Evolutionary conservation across 2,329 filamentous ascomycete genomes (phyloP).

Genomic region (Bipolaris sorokiniana): DNA sequence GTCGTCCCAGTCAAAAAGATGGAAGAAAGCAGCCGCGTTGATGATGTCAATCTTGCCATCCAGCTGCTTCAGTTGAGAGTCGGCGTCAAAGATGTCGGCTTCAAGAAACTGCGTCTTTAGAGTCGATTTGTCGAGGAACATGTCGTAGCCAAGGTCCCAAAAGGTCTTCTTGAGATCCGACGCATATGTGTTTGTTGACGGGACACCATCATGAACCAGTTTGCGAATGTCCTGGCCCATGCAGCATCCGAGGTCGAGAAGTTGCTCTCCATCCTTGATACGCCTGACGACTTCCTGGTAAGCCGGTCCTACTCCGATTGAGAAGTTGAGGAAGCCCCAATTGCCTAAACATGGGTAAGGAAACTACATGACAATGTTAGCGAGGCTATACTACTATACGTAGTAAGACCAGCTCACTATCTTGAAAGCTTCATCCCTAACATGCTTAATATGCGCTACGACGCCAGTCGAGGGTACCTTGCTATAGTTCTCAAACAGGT

Average conservation of each 20-base stretch:
- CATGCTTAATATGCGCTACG: constrained; percentile 44
- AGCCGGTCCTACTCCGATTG: constrained; percentile 28
- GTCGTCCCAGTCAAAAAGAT: constrained; percentile 51
- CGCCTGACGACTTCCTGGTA: constrained; percentile 46
- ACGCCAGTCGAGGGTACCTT: constrained; percentile 45
- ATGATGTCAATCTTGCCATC: constrained; percentile 52
- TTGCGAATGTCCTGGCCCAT: constrained; percentile 56
- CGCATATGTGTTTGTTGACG: constrained; percentile 49
- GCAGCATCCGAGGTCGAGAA: constrained; percentile 54
- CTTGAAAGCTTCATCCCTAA: constrained; percentile 44
- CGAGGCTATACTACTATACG: neutral
- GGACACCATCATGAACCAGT: constrained; percentile 52
- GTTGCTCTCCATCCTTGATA: constrained; percentile 43
- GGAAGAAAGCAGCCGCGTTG: constrained; percentile 52
- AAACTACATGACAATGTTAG: constrained; percentile 23
- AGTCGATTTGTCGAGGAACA: constrained; percentile 46
- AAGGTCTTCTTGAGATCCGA: constrained; percentile 53
- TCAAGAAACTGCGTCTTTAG: constrained; percentile 59
- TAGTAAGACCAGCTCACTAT: constrained; percentile 23
- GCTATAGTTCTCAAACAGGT: constrained; percentile 51
- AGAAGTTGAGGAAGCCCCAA: constrained; percentile 47
- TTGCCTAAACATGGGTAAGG: constrained; percentile 49
- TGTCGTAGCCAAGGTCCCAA: constrained; percentile 59
- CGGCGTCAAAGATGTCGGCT: constrained; percentile 54
- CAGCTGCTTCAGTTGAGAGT: constrained; percentile 43